phyloP scores from a whole-genome alignment of 2,329 filamentous ascomycete species.

The Cytospora schulzeri region DNA sequence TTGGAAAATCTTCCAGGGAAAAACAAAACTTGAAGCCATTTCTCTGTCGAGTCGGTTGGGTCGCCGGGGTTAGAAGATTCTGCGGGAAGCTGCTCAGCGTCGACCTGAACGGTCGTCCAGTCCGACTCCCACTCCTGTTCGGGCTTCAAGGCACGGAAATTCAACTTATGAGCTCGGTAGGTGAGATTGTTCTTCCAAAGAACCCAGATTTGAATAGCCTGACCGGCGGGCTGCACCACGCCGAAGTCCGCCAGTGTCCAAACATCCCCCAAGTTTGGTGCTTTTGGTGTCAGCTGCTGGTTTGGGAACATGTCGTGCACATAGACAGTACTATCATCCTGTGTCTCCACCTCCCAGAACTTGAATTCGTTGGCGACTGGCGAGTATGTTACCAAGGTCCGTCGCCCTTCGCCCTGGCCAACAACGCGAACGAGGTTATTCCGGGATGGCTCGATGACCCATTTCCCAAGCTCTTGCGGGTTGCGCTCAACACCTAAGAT shows the following conservation, averaged over 20 bases:
- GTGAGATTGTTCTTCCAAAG: conserved; percentile 84
- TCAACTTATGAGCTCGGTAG: conserved; percentile 73
- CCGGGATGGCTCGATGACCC: conserved; percentile 78
- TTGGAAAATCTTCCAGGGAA: conserved; percentile 80
- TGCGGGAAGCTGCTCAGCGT: conserved; percentile 56
- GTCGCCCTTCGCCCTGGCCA: conserved; percentile 54
- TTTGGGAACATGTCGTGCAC: conserved; percentile 73
- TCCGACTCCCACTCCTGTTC: conserved; percentile 63
- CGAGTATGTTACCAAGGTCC: conserved; percentile 77
- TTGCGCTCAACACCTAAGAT: conserved; percentile 69
- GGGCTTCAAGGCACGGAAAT: conserved; percentile 51
- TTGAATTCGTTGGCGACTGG: conserved; percentile 91
- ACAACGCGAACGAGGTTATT: conserved; percentile 75
- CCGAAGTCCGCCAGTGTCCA: conserved; percentile 82
- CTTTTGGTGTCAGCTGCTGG: conserved; percentile 65
- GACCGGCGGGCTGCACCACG: conserved; percentile 58
- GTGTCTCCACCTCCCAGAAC: conserved; percentile 77
- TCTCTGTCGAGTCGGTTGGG: conserved; percentile 72
- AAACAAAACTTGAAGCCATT: conserved; percentile 84
- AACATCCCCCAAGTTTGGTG: conserved; percentile 70
- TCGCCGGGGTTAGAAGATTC: conserved; percentile 65
- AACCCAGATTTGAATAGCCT: conserved; percentile 67
- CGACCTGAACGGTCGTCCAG: conserved; percentile 72
- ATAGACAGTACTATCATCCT: conserved; percentile 63
- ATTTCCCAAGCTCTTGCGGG: conserved; percentile 70